Base-by-base conservation (phyloP, 73 alveolate genomes). In the Halteria grandinella region DNA sequence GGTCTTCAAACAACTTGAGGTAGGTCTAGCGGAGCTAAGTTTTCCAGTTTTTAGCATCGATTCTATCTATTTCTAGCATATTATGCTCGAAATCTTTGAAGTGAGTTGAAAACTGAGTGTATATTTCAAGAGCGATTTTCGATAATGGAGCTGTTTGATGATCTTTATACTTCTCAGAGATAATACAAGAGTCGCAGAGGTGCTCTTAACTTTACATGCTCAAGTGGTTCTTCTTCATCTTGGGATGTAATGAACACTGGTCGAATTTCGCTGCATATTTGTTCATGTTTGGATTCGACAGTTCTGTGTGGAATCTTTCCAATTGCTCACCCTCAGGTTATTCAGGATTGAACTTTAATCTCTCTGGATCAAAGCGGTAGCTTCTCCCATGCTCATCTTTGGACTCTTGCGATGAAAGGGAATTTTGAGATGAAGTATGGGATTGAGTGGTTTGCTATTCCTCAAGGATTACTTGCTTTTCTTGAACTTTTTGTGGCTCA, bases 101-200 rank as follows among this genome's bases (percentile, higher is more conserved):
- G 27, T 57, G 73, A 29, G 29, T 1, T 5, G 53, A 15, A 32
- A 57, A 57, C 37, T 57, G 24, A 17, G 31, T 57, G 20, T 57
- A 53, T 17, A 57, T 57, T 18, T 57, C 73, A 29, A 57, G 53
- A 15, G 73, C 53, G 1, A 57, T 57, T 29, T 57, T 57, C 10
- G 73, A 57, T 5, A 57, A 34, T 57, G 73, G 73, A 57, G 73
- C 73, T 5, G 73, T 57, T 5, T 50, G 31, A 29, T 57, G 73
- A 57, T 57, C 73, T 57, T 57, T 57, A 32, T 57, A 53, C 8
- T 25, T 18, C n/a, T 57, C 73, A 29, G 73, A 25, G 14, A 57
- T 57, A 25, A 57, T 57, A 18, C 73, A 57, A 6, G 73, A 33
- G 37, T 57, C 73, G 23, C 73, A 57, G 4, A 57, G 29, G 37